Conservation (phyloP, 352 stramenopile genomes). For the Phytopythium sindhum region DNA sequence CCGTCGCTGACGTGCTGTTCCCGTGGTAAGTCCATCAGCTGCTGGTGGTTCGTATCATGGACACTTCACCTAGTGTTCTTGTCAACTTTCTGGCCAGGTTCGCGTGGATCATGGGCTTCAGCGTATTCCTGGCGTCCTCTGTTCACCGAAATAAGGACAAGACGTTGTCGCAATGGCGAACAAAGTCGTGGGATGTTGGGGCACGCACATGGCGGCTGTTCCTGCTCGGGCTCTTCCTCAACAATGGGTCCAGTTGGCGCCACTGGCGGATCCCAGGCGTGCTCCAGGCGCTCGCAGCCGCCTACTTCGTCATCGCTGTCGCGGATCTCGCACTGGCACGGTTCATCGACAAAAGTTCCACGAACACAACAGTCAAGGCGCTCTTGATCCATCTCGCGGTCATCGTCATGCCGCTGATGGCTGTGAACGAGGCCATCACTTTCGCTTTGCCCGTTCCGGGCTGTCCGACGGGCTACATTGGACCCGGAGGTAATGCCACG, state of each 20-base stretch:
- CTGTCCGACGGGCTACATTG: constrained; percentile 73
- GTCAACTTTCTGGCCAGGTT: constrained; percentile 34
- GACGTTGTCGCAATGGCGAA: neutral
- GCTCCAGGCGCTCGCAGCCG: constrained; percentile 58
- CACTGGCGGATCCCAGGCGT: constrained; percentile 74
- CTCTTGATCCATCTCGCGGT: constrained; percentile 22
- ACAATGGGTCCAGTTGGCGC: constrained; percentile 51
- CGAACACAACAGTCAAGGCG: neutral
- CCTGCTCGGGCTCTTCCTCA: constrained; percentile 64
- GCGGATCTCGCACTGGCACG: constrained; percentile 9
- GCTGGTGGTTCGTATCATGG: neutral
- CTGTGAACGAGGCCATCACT: constrained; percentile 47
- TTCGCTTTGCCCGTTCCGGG: constrained; percentile 55
- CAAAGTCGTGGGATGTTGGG: constrained; percentile 10
- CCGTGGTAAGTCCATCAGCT: constrained; percentile 44
- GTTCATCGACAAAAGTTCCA: neutral
- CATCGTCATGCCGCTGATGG: constrained; percentile 32
- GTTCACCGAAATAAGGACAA: neutral
- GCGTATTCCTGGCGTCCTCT: constrained; percentile 30
- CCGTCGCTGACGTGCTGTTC: constrained; percentile 70
- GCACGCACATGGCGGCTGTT: constrained; percentile 49
- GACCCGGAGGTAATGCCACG: constrained; percentile 40
- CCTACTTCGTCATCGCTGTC: constrained; percentile 35
- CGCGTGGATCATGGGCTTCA: constrained; percentile 84
- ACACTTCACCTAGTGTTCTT: neutral